Percentiles rank a stretch among this genome's conserved stretches.
These are phyloP conservation scores for Cydonia oblonga DNA, from an alignment of 331 rosid genomes.

Conservation along the genomic window DNA sequence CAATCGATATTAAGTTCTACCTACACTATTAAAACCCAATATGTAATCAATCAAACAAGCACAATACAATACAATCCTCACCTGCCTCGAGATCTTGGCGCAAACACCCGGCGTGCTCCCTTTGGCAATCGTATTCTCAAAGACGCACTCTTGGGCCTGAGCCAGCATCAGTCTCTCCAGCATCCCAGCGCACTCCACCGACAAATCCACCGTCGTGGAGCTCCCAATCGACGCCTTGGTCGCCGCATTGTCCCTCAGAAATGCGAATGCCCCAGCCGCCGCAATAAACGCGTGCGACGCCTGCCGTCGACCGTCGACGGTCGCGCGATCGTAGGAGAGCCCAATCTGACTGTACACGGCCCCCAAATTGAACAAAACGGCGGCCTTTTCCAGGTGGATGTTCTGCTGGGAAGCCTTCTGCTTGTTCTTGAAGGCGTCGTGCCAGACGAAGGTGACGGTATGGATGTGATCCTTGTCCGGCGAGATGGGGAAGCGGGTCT, in stretches of 20 bases:
- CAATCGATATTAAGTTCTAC: neutral
- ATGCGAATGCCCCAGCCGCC: slow-evolving; percentile 76
- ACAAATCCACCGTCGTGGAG: slow-evolving; percentile 65
- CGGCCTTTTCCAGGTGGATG: slow-evolving; percentile 87
- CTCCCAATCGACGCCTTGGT: slow-evolving; percentile 67
- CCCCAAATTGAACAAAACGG: slow-evolving; percentile 75
- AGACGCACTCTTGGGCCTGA: slow-evolving; percentile 95
- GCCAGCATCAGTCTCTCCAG: slow-evolving; percentile 92
- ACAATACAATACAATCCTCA: slow-evolving; percentile 5
- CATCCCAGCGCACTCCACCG: slow-evolving; percentile 89
- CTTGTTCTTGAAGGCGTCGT: slow-evolving; percentile 78
- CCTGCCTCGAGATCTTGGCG: slow-evolving; percentile 97
- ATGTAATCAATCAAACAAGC: neutral
- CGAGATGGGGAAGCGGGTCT: slow-evolving; percentile 94
- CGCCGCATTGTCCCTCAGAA: slow-evolving; percentile 66
- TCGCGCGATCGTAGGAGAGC: slow-evolving; percentile 54
- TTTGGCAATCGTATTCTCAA: slow-evolving; percentile 85
- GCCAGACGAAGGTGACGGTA: slow-evolving; percentile 71
- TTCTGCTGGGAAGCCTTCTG: slow-evolving; percentile 89
- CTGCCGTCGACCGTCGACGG: slow-evolving; percentile 69
- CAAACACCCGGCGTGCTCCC: slow-evolving; percentile 96
- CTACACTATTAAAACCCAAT: neutral
- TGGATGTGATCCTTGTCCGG: slow-evolving; percentile 81
- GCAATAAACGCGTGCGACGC: slow-evolving; percentile 81
- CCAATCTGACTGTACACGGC: slow-evolving; percentile 93